phyloP scores from a whole-genome alignment of 805 yeast species.

The Candida morakotiae region DNA sequence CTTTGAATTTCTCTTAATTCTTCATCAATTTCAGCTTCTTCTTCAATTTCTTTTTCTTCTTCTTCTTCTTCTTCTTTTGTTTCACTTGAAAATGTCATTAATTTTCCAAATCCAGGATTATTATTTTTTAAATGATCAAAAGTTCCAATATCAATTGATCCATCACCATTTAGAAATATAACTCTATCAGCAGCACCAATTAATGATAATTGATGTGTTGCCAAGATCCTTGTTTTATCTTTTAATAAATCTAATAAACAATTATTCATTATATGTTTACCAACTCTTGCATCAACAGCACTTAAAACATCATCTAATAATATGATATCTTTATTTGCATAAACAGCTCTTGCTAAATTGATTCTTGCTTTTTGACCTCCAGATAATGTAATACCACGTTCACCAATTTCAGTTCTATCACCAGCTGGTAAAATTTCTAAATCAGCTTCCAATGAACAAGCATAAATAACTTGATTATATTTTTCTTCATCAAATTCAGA shows the following conservation, averaged over 20 bases:
- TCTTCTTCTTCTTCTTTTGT: conserved; percentile 15
- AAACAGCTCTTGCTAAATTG: conserved; percentile 34
- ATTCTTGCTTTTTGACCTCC: conserved; percentile 38
- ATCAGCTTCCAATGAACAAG: conserved; percentile 30
- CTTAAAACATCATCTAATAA: conserved; percentile 32
- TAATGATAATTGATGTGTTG: conserved; percentile 33
- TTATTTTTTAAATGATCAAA: conserved; percentile 18
- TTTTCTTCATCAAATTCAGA: conserved; percentile 15
- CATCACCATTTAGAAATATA: conserved; percentile 29
- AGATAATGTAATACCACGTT: conserved; percentile 33
- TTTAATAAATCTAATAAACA: conserved; percentile 25
- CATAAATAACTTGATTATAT: conserved; percentile 23
- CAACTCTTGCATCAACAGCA: conserved; percentile 38
- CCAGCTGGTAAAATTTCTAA: conserved; percentile 30
- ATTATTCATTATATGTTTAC: conserved; percentile 30
- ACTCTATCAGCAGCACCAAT: conserved; percentile 30
- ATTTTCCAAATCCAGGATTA: conserved; percentile 23
- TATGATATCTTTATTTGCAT: conserved; percentile 25
- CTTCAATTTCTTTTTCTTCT: conserved; percentile 11
- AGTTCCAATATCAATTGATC: conserved; percentile 27
- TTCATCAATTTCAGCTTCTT: conserved; percentile 14
- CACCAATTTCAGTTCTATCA: conserved; percentile 35
- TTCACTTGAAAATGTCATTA: conserved; percentile 23
- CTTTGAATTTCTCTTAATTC: conserved; percentile 15
- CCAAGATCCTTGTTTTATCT: conserved; percentile 30